Evolutionary conservation across 2,329 filamentous ascomycete genomes (phyloP).

Genomic region (Curvularia lunata): DNA sequence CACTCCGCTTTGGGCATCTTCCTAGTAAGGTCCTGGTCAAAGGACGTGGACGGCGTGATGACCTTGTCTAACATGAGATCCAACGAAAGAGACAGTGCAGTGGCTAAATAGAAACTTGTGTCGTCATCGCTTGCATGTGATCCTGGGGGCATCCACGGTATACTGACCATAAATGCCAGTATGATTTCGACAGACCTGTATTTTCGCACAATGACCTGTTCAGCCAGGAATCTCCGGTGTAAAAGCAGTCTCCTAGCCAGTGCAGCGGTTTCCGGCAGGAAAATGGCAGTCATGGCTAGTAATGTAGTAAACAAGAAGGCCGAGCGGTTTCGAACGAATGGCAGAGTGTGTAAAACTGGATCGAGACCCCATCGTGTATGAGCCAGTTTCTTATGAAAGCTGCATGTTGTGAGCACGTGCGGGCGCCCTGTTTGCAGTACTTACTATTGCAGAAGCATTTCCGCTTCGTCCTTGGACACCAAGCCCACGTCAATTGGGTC

Average conservation of each 20-base stretch:
- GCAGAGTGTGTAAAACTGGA: slow-evolving; percentile 67
- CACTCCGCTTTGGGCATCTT: slow-evolving; percentile 69
- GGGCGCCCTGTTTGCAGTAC: slow-evolving; percentile 29
- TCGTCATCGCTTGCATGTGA: slow-evolving; percentile 73
- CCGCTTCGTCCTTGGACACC: slow-evolving; percentile 69
- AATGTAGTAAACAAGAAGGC: slow-evolving; percentile 76
- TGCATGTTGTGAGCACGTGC: slow-evolving; percentile 35
- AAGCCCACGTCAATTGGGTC: slow-evolving; percentile 74
- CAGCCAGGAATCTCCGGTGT: slow-evolving; percentile 68
- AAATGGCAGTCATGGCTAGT: slow-evolving; percentile 70
- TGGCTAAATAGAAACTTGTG: slow-evolving; percentile 73
- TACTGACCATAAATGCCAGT: slow-evolving; percentile 75
- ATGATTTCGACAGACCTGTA: slow-evolving; percentile 76
- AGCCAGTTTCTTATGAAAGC: slow-evolving; percentile 72
- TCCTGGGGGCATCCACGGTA: slow-evolving; percentile 76
- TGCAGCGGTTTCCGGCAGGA: slow-evolving; percentile 67
- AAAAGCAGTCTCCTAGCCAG: slow-evolving; percentile 69
- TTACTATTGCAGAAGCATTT: slow-evolving; percentile 69
- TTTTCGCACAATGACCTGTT: slow-evolving; percentile 66
- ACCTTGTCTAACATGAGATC: slow-evolving; percentile 75
- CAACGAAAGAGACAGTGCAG: slow-evolving; percentile 71
- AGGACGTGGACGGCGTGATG: slow-evolving; percentile 61
- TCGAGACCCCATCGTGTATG: slow-evolving; percentile 79
- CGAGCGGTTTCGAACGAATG: slow-evolving; percentile 71
- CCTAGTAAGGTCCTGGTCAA: slow-evolving; percentile 55